A percentile compares a stretch with the other conserved stretches of the same genome.
Evolutionary conservation across 2,329 filamentous ascomycete genomes (phyloP).

Genomic region (Mycocentrospora acerina): DNA sequence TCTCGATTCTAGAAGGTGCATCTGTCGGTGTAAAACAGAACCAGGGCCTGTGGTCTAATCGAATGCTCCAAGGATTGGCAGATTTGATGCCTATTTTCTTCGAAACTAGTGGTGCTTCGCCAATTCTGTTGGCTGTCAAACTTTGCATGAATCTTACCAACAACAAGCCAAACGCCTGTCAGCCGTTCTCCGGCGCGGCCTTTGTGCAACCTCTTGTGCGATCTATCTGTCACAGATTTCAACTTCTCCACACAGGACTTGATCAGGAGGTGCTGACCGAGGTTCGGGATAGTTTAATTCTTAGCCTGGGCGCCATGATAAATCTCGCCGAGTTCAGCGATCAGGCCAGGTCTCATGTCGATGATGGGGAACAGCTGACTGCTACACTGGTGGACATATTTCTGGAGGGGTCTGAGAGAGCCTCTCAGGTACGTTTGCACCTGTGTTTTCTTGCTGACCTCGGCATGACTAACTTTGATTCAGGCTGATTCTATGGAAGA

Average conservation of each 20-base stretch:
- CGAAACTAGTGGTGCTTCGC: constrained; percentile 12
- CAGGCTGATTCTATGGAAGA: constrained; percentile 63
- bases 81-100: constrained; percentile 44
- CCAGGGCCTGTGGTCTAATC: constrained; percentile 38
- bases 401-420: constrained; percentile 64
- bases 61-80: constrained; percentile 56
- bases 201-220: constrained; percentile 49
- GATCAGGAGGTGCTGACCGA: constrained; percentile 56
- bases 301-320: constrained; percentile 80
- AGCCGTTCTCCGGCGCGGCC: constrained; percentile 61
- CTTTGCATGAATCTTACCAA: constrained; percentile 86
- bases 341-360: constrained; percentile 47
- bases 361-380: constrained; percentile 50
- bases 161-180: constrained; percentile 69
- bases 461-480: constrained; percentile 12
- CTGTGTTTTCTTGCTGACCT: neutral
- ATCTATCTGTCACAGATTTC: constrained; percentile 31
- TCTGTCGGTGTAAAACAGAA: constrained; percentile 46
- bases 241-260: constrained; percentile 19
- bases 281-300: constrained; percentile 68
- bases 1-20: constrained; percentile 57
- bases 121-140: constrained; percentile 58
- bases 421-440: constrained; percentile 63
- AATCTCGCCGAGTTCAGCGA: constrained; percentile 82
- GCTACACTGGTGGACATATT: constrained; percentile 66